These are phyloP conservation scores for Fusarium sp. DNA, from an alignment of 2,329 filamentous ascomycete genomes.

Conservation along the genomic window DNA sequence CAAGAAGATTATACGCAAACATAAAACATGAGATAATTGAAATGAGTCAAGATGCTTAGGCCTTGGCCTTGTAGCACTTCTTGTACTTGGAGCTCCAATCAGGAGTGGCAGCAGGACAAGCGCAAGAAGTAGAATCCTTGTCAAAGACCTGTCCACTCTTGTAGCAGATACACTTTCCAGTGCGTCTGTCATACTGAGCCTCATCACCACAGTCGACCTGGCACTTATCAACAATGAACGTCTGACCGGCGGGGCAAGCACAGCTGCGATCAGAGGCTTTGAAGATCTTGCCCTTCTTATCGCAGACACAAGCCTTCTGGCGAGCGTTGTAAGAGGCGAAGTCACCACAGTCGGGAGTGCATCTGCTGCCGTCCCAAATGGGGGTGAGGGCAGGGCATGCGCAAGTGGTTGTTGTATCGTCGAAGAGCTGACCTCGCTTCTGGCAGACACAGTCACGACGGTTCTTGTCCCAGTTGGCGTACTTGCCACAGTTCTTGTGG, in stretches of 20 bases:
- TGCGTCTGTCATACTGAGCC: neutral
- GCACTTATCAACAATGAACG: neutral
- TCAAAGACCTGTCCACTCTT: neutral
- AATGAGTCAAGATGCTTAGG: neutral
- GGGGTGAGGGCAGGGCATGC: neutral
- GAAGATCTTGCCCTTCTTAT: neutral
- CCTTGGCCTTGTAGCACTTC: neutral
- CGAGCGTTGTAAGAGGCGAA: neutral
- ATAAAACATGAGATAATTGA: neutral
- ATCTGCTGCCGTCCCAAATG: neutral
- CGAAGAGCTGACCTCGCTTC: neutral
- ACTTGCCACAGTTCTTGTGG: neutral
- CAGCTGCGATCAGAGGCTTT: neutral
- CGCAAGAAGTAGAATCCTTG: neutral
- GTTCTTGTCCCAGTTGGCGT: conserved; percentile 1
- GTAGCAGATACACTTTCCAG: neutral
- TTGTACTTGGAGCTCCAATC: neutral
- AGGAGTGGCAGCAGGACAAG: neutral
- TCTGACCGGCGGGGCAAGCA: neutral
- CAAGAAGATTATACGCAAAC: neutral
- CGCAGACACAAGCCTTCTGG: neutral
- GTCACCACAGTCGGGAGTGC: neutral
- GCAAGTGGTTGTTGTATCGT: neutral
- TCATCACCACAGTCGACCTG: neutral
- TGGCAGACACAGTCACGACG: neutral